Evolutionary conservation across 257 asterid species (phyloP), one percentile per base, ranked within the genome.

Genomic region (Fraxinus pennsylvanica): DNA sequence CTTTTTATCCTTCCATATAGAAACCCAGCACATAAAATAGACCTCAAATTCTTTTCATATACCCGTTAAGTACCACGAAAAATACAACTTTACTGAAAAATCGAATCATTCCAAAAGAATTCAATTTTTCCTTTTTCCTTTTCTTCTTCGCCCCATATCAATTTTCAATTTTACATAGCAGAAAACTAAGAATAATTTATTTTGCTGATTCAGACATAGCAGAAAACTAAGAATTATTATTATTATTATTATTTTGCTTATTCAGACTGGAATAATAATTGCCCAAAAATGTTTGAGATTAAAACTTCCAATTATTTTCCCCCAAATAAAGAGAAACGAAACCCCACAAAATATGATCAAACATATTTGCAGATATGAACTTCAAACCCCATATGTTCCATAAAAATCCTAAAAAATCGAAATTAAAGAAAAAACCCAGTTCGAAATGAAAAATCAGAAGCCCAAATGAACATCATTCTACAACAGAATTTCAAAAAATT

Each of bases 1-100:
- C 54, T 72, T 63, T 81, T 77, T 80, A 76, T 69, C 29, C 81
- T 74, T 54, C 83, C 84, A 86, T 52, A 74, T 57, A 65, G 36
- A 65, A 77, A 79, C 68, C 78, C 71, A 84, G 76, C 83, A 81
- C 86, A 81, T 15, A 70, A 71, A 83, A 81, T 76, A 79, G 78
- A 82, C 85, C 67, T 78, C 73, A 73, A 78, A 63, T 74, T 76
- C 76, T 81, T 74, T 75, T 82, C 81, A 74, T 70, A 74, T 78
- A 77, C 76, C 84, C 76, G 68, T 80, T 73, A 32, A 68, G 70
- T 76, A 63, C 75, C 5, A 38, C 81, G 25, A 43, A 77, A 38
- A 45, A 76, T 33, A 33, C 35, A 74, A 76, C 63, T 52, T 13
- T 22, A 41, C 52, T 71, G 72, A 45, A 69, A 73, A 73, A 33